Conservation (phyloP, 345 rosid genomes). For the Camelina sativa region DNA sequence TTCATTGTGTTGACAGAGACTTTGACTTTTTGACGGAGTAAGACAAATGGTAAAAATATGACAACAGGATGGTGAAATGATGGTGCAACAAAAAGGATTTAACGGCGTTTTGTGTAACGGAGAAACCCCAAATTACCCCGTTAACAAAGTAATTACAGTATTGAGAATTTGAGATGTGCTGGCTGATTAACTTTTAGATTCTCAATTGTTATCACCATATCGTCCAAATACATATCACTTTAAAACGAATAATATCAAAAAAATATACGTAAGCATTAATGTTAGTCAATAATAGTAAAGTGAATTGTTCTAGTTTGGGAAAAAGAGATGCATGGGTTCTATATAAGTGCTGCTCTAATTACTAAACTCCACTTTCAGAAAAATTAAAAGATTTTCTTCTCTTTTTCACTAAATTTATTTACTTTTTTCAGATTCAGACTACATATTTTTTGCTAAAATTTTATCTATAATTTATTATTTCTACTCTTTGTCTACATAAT, state of each 20-base stretch:
- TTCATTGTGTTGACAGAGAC: conserved; percentile 32
- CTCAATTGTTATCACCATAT: conserved; percentile 11
- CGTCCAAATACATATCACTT: conserved; percentile 25
- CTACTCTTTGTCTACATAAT: background rate
- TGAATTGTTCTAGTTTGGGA: conserved; percentile 19
- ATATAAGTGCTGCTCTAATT: background rate
- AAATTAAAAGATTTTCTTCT: background rate
- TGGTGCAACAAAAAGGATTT: conserved; percentile 3
- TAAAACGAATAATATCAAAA: background rate
- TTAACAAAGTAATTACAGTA: background rate
- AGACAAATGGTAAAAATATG: conserved; percentile 25
- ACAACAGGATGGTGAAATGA: conserved; percentile 41
- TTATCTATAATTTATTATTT: background rate
- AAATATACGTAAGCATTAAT: background rate
- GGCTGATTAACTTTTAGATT: conserved; percentile 6
- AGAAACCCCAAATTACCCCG: background rate
- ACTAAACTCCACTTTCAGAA: background rate
- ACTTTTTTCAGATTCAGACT: background rate
- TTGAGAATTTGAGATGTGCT: background rate
- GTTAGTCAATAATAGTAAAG: background rate
- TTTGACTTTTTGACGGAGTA: conserved; percentile 35
- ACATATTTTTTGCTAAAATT: too few relatives aligned
- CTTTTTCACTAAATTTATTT: background rate
- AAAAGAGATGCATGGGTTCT: background rate
- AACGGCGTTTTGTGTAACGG: conserved; percentile 28